phyloP scores from a whole-genome alignment of 2,329 filamentous ascomycete genomes.

The Colletotrichum tabaci region DNA sequence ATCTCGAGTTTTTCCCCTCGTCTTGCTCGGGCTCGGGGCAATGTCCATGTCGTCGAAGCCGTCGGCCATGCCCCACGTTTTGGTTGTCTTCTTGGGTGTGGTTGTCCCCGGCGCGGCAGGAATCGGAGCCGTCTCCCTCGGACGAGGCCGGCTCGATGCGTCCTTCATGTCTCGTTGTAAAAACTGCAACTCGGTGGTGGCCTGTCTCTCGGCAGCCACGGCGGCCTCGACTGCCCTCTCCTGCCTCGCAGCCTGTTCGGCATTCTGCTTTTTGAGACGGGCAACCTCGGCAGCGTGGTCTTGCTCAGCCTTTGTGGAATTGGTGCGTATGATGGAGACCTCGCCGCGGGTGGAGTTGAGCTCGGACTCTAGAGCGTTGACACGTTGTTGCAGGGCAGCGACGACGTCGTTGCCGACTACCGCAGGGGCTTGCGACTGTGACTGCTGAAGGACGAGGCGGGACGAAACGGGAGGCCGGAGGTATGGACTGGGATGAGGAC shows the following conservation, averaged over 20 bases:
- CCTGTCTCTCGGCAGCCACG: slow-evolving; percentile 75
- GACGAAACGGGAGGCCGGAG: slow-evolving; percentile 52
- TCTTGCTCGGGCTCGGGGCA: slow-evolving; percentile 67
- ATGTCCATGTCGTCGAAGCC: slow-evolving; percentile 82
- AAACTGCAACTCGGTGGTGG: slow-evolving; percentile 80
- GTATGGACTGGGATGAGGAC: slow-evolving; percentile 59
- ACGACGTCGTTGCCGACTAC: slow-evolving; percentile 54
- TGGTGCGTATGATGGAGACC: slow-evolving; percentile 81
- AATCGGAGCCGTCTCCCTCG: slow-evolving; percentile 58
- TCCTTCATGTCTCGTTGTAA: slow-evolving; percentile 80
- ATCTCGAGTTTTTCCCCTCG: slow-evolving; percentile 58
- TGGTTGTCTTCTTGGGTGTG: slow-evolving; percentile 74
- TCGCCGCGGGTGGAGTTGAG: slow-evolving; percentile 78
- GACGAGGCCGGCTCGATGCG: slow-evolving; percentile 62
- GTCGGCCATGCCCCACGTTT: slow-evolving; percentile 75
- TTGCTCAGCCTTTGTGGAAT: slow-evolving; percentile 73
- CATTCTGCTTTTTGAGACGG: slow-evolving; percentile 73
- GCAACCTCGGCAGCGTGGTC: slow-evolving; percentile 75
- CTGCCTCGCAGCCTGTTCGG: slow-evolving; percentile 75
- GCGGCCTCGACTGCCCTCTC: slow-evolving; percentile 76
- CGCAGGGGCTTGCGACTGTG: slow-evolving; percentile 47
- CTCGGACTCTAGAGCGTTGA: slow-evolving; percentile 68
- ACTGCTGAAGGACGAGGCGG: slow-evolving; percentile 52
- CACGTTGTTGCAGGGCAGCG: slow-evolving; percentile 65
- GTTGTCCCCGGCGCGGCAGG: slow-evolving; percentile 46